A percentile compares a stretch with the other conserved stretches of the same genome.
Evolutionary conservation across 2,329 filamentous ascomycete species (phyloP).

Genomic region (Diaporthe velutina): DNA sequence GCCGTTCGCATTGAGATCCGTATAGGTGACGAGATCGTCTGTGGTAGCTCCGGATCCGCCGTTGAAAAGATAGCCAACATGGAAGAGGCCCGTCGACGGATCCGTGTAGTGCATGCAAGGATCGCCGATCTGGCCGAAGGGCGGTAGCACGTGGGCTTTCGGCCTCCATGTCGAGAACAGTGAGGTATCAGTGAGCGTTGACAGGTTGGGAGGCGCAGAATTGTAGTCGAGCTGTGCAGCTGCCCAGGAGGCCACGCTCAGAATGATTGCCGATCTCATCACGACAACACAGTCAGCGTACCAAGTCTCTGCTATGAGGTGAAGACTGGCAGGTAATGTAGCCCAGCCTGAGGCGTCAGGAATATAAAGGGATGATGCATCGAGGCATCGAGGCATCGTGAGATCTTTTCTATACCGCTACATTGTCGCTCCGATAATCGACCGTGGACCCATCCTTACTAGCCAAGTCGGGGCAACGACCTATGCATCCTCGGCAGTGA

Average conservation of each 20-base stretch:
- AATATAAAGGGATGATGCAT: neutral
- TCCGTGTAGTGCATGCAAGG: slow-evolving; percentile 61
- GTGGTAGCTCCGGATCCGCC: slow-evolving; percentile 55
- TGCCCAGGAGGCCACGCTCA: slow-evolving; percentile 15
- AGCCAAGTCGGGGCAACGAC: neutral
- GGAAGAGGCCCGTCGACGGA: slow-evolving; percentile 57
- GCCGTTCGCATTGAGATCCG: slow-evolving; percentile 54
- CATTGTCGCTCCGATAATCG: slow-evolving; percentile 19
- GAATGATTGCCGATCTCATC: slow-evolving; percentile 16
- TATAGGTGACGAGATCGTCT: slow-evolving; percentile 54
- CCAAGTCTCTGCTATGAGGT: neutral
- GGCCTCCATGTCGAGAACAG: slow-evolving; percentile 49
- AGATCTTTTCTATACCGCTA: slow-evolving; percentile 22
- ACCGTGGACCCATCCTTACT: slow-evolving; percentile 21
- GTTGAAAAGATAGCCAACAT: slow-evolving; percentile 57
- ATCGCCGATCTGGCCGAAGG: slow-evolving; percentile 56
- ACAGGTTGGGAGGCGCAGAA: slow-evolving; percentile 53
- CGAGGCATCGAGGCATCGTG: slow-evolving; percentile 8
- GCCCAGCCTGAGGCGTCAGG: neutral
- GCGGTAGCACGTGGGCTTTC: slow-evolving; percentile 55
- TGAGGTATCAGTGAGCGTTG: slow-evolving; percentile 52
- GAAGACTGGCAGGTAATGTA: neutral
- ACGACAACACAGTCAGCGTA: neutral
- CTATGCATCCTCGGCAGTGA: slow-evolving; percentile 1
- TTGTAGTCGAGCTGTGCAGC: slow-evolving; percentile 48